These are phyloP conservation scores for Lipomyces chichibuensis DNA, from an alignment of 805 yeast species.

Conservation along the genomic window DNA sequence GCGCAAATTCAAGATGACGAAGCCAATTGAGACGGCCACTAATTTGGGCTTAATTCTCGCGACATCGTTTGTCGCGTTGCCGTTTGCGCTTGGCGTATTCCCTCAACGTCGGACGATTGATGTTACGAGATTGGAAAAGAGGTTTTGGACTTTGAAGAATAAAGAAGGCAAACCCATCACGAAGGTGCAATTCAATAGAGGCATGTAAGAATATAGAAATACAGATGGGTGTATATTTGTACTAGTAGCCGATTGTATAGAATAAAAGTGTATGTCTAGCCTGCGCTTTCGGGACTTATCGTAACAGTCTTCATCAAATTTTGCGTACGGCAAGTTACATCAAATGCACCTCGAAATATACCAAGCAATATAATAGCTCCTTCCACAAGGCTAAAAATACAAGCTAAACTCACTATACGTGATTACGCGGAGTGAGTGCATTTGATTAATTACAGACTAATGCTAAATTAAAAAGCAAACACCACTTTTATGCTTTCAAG, in stretches of 20 bases:
- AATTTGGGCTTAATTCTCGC: constrained; percentile 83
- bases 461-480: background rate
- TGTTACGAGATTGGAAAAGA: constrained; percentile 63
- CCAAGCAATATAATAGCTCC: background rate
- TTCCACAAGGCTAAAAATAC: background rate
- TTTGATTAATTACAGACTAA: background rate
- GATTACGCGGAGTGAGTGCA: background rate
- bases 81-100: constrained; percentile 93
- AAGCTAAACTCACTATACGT: background rate
- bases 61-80: constrained; percentile 85
- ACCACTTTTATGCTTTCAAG: background rate
- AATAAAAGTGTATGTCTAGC: background rate
- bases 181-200: constrained; percentile 85
- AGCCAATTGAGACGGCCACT: constrained; percentile 65
- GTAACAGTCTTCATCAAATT: too few species aligned
- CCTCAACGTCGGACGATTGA: constrained; percentile 79
- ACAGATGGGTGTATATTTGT: background rate
- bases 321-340: too few species aligned
- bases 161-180: constrained; percentile 60
- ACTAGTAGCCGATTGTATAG: background rate
- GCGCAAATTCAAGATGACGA: constrained; percentile 67
- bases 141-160: constrained; percentile 64
- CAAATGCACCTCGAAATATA: background rate
- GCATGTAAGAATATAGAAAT: constrained; percentile 57
- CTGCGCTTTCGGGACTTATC: too few species aligned